Evolutionary conservation across 2,329 filamentous ascomycete species (phyloP), one percentile per base, ranked within the genome.

Genomic region (Xylariaceae sp.): DNA sequence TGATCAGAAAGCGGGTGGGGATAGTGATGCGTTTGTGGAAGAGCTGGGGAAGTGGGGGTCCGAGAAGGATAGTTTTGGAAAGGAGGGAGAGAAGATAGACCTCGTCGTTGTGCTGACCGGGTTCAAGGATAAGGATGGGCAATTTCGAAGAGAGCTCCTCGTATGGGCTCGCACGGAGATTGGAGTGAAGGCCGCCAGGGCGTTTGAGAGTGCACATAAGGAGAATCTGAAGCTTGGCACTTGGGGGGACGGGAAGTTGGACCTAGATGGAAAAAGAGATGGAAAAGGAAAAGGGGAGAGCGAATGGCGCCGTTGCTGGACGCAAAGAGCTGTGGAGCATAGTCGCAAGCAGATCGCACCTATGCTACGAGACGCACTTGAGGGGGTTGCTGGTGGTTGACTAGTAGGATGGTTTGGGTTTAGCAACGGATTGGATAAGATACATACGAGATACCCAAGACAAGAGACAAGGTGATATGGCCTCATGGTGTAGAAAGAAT

Each of bases 261-360:
- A 83, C 62, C 10, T 30, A 4, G 30, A 26, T 2, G 13, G 9
- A 15, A 36, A 35, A 3, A 13, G 56, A 64, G 37, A 29, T 36
- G 27, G 24, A 6, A 43, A 11, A 1, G 37, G 24, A n/a, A 58
- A 63, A 33, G 63, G 69, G 16, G 59, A 57, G 18, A 63, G 67
- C 11, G 69, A 70, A 44, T 82, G 78, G 75, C 78, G 84, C 62
- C 77, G 75, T 55, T 82, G 84, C 20, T 93, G 89, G 89, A 76
- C 73, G 62, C 89, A 93, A 73, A 75, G 78, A 16, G 79, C 81
- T 56, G 64, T 87, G 35, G 80, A 81, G 37, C 75, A 82, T 52
- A 87, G 84, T 63, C 75, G 86, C 60, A 88, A 89, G 71, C 85
- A 91, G 69, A 79, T 93, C 21, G 86, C 83, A 26, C 83, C 88